These are phyloP conservation scores for Kwoniella newhampshirensis DNA, from an alignment of 768 basidiomycete species.

Conservation along the genomic window DNA sequence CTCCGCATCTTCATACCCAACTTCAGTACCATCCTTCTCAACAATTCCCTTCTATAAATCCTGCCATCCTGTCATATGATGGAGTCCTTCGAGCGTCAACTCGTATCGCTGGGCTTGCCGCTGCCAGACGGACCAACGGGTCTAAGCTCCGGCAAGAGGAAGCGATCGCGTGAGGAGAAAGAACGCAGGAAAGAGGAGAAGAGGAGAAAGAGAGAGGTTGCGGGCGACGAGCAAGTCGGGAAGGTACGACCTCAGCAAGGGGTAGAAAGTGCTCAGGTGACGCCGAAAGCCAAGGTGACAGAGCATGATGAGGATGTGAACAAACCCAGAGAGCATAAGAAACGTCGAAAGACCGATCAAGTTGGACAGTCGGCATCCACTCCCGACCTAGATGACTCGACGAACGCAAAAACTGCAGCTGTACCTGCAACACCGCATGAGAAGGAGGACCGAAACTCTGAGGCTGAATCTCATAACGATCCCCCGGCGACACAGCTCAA, in stretches of 20 bases:
- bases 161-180: conserved; percentile 11
- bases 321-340: background rate
- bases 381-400: background rate
- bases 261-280: background rate
- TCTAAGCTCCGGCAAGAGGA: conserved; percentile 2
- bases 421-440: background rate
- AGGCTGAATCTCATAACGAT: conserved; percentile 1
- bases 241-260: background rate
- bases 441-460: background rate
- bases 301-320: background rate
- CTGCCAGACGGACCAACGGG: background rate
- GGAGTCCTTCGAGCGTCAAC: no score
- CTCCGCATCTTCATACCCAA: no score
- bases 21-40: no score
- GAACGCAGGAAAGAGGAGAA: conserved; percentile 4
- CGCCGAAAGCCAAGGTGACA: background rate
- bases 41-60: no score
- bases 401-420: background rate
- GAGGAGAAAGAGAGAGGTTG: background rate
- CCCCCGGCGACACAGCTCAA: conserved; percentile 7
- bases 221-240: background rate
- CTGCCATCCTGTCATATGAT: no score
- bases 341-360: background rate
- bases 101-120: no score
- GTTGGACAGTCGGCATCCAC: background rate